phyloP scores from a whole-genome alignment of 2,329 filamentous ascomycete genomes.

The Cytospora leucostoma region DNA sequence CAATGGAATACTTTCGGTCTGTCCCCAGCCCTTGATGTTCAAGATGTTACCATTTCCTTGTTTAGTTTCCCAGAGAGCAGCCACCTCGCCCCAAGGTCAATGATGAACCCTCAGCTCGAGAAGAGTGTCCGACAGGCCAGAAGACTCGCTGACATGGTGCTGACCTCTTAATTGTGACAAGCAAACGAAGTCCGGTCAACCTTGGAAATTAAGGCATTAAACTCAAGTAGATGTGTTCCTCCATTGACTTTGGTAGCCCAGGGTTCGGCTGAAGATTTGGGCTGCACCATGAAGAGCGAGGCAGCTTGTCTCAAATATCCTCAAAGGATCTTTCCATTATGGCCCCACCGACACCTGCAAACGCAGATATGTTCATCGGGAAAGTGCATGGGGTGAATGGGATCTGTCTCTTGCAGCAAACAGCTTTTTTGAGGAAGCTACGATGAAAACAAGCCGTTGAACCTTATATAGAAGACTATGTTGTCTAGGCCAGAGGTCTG shows the following conservation, averaged over 20 bases:
- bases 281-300: neutral
- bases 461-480: conserved; percentile 1
- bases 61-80: no score
- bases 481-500: neutral
- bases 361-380: conserved; percentile 10
- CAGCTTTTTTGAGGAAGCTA: conserved; percentile 2
- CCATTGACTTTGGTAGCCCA: neutral
- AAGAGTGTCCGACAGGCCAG: no score
- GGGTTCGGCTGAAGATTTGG: neutral
- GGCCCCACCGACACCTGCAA: neutral
- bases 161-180: neutral
- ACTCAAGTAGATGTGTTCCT: neutral
- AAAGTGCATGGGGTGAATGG: conserved; percentile 8
- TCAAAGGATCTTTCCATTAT: conserved; percentile 10
- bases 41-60: no score
- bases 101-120: no score
- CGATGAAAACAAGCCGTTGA: conserved; percentile 7
- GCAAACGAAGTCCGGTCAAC: no score
- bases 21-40: no score
- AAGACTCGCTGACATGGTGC: neutral
- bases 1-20: no score
- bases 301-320: conserved; percentile 10
- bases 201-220: no score
- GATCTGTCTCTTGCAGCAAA: neutral
- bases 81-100: no score